These are phyloP conservation scores for Serendipita sp. DNA, from an alignment of 768 basidiomycete genomes.

Conservation along the genomic window DNA sequence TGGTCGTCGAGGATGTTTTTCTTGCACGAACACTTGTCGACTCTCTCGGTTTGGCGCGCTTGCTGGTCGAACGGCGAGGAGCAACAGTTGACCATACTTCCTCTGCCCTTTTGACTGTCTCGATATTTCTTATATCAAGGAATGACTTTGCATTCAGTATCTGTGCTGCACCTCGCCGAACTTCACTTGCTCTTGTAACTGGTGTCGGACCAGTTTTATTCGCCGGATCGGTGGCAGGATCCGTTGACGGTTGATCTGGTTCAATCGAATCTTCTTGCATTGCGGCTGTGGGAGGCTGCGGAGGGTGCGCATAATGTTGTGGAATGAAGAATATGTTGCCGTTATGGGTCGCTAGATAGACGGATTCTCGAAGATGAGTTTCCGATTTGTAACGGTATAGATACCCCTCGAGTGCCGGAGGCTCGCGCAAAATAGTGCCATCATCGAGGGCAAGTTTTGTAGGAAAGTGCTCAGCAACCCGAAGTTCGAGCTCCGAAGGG, in stretches of 20 bases:
- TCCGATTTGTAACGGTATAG: slow-evolving; percentile 42
- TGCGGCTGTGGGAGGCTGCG: slow-evolving; percentile 32
- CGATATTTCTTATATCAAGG: slow-evolving; percentile 56
- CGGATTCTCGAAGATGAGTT: slow-evolving; percentile 17
- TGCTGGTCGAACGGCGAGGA: not conserved
- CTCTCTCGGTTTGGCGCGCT: not conserved
- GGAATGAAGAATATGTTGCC: slow-evolving; percentile 52
- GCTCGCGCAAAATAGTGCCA: slow-evolving; percentile 45
- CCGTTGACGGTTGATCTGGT: slow-evolving; percentile 13
- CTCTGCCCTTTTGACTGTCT: slow-evolving; percentile 42
- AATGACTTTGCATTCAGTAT: slow-evolving; percentile 48
- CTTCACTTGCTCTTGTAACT: slow-evolving; percentile 34
- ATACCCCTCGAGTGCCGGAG: slow-evolving; percentile 76
- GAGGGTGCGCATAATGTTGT: slow-evolving; percentile 43
- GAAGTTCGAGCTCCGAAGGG: slow-evolving; percentile 52
- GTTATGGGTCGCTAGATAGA: slow-evolving; percentile 60
- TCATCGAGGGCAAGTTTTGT: slow-evolving; percentile 27
- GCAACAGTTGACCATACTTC: slow-evolving; percentile 10
- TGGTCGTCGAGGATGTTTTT: not conserved
- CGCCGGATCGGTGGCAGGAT: not conserved
- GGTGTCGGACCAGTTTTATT: not conserved
- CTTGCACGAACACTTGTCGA: not conserved
- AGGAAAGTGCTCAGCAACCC: slow-evolving; percentile 54
- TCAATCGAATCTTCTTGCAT: slow-evolving; percentile 18
- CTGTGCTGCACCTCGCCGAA: slow-evolving; percentile 46